These are phyloP conservation scores for Sporothrix pseudoabietina DNA, from an alignment of 2,329 filamentous ascomycete genomes.

Conservation along the genomic window DNA sequence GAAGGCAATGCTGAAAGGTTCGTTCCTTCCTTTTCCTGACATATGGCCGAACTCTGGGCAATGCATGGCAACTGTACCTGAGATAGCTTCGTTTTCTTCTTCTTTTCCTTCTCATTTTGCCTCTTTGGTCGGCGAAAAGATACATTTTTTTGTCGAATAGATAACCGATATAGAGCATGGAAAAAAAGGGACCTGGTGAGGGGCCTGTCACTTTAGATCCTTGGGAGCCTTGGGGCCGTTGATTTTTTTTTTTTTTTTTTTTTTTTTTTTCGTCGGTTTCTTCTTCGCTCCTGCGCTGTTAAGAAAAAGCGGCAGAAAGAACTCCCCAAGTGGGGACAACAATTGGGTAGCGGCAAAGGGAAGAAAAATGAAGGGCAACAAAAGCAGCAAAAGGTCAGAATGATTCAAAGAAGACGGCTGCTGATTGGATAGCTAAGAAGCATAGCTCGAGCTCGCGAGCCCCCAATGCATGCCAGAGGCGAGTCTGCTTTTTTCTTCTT, in stretches of 20 bases:
- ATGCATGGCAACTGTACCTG: neutral
- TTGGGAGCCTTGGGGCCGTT: neutral
- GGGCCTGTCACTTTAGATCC: conserved; percentile 8
- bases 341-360: conserved; percentile 12
- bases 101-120: neutral
- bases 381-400: neutral
- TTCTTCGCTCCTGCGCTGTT: conserved; percentile 1
- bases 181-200: conserved; percentile 6
- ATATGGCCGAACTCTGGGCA: neutral
- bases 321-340: conserved; percentile 15
- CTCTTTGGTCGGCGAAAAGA: neutral
- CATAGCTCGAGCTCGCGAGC: conserved; percentile 18
- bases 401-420: neutral
- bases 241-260: neutral
- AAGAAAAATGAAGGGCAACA: conserved; percentile 2
- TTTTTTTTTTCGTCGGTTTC: neutral
- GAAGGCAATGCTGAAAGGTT: conserved; percentile 13
- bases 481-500: neutral
- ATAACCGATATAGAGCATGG: neutral
- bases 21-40: conserved; percentile 9
- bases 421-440: conserved; percentile 14
- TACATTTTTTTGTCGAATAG: neutral
- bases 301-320: conserved; percentile 19
- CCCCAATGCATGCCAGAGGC: neutral
- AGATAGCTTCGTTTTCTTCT: neutral